A percentile compares a stretch with the other conserved stretches of the same genome.
Evolutionary conservation across 2,329 filamentous ascomycete species (phyloP).

Genomic region (Nannizziopsis barbatae): DNA sequence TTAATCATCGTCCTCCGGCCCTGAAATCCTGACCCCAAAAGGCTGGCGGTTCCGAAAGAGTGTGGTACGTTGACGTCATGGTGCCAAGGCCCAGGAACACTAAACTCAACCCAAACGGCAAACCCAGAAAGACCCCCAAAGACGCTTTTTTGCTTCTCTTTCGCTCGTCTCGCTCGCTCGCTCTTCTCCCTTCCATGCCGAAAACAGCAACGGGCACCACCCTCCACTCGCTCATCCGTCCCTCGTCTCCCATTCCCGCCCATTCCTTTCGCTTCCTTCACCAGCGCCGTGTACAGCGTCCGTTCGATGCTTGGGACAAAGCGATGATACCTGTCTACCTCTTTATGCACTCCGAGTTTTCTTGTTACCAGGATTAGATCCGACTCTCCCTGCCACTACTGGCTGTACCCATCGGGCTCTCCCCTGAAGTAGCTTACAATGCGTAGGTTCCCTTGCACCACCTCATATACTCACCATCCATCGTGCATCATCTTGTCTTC

Average conservation of each 20-base stretch:
- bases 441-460: constrained; percentile 3
- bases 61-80: constrained; percentile 10
- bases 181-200: constrained; percentile 5
- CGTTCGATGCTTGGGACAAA: not conserved
- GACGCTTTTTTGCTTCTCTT: too few species aligned
- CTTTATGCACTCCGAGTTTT: not conserved
- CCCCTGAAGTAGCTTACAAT: constrained; percentile 9
- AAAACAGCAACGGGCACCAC: constrained; percentile 12
- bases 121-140: constrained; percentile 5
- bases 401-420: not conserved
- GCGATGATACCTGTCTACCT: not conserved
- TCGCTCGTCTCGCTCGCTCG: constrained; percentile 3
- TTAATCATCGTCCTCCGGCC: too few species aligned
- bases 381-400: not conserved
- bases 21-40: too few species aligned
- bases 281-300: too few species aligned
- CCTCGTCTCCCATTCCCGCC: too few species aligned
- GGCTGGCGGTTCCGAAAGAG: not conserved
- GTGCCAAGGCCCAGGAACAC: constrained; percentile 11
- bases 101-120: constrained; percentile 5
- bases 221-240: not conserved
- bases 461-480: not conserved
- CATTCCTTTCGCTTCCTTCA: too few species aligned
- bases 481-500: not conserved
- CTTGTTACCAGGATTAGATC: not conserved